phyloP scores from a whole-genome alignment of 805 yeast genomes.

The Ogataea paraovalis region DNA sequence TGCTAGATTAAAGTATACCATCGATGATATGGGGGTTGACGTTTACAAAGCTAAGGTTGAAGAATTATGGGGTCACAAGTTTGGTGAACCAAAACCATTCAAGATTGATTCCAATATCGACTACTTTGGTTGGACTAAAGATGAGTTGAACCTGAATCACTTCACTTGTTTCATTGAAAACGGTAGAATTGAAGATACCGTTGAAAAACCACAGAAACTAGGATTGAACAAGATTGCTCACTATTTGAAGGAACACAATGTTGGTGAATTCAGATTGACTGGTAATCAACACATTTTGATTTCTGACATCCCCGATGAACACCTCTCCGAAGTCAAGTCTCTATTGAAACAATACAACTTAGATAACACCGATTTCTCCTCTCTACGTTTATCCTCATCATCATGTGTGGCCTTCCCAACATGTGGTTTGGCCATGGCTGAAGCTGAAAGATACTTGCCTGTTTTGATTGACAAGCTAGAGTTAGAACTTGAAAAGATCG shows the following conservation, averaged over 20 bases:
- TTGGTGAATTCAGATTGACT: slow-evolving; percentile 87
- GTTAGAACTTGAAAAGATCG: slow-evolving; percentile 82
- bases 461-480: slow-evolving; percentile 77
- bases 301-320: slow-evolving; percentile 67
- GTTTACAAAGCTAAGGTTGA: slow-evolving; percentile 78
- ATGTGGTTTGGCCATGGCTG: slow-evolving; percentile 99
- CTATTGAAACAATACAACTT: slow-evolving; percentile 70
- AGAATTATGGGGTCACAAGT: slow-evolving; percentile 71
- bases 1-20: slow-evolving; percentile 94
- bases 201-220: slow-evolving; percentile 83
- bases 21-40: slow-evolving; percentile 90
- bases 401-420: slow-evolving; percentile 99
- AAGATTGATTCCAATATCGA: slow-evolving; percentile 85
- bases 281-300: slow-evolving; percentile 92
- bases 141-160: slow-evolving; percentile 79
- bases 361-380: slow-evolving; percentile 80
- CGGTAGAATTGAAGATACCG: slow-evolving; percentile 92
- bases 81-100: slow-evolving; percentile 66
- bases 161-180: slow-evolving; percentile 93
- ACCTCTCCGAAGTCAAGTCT: slow-evolving; percentile 56
- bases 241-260: slow-evolving; percentile 51
- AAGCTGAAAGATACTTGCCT: slow-evolving; percentile 90
- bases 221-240: slow-evolving; percentile 81
- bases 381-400: slow-evolving; percentile 82
- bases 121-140: slow-evolving; percentile 90